phyloP scores from a whole-genome alignment of 805 yeast genomes.

The Starmerella stellata region DNA sequence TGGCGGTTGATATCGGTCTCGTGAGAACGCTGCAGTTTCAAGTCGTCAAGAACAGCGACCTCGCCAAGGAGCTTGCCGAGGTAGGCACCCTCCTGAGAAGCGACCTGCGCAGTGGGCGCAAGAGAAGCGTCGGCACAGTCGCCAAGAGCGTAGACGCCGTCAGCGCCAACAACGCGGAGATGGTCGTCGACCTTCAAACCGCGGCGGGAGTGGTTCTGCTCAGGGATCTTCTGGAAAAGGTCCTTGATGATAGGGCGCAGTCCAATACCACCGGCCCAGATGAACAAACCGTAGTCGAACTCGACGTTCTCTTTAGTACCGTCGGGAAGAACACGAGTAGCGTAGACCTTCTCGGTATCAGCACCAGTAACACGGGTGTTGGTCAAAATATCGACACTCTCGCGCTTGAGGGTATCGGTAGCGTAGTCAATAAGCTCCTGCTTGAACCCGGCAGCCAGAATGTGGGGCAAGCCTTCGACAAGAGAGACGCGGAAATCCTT shows the following conservation, averaged over 20 bases:
- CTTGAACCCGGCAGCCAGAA: slow-evolving; percentile 34
- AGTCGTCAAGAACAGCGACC: slow-evolving; percentile 23
- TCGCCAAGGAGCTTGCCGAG: slow-evolving; percentile 55
- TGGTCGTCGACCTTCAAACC: slow-evolving; percentile 76
- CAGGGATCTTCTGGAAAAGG: slow-evolving; percentile 47
- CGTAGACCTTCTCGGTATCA: slow-evolving; percentile 49
- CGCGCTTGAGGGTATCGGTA: slow-evolving; percentile 49
- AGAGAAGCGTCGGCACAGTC: slow-evolving; percentile 80
- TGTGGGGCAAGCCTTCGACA: slow-evolving; percentile 83
- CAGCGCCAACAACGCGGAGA: slow-evolving; percentile 64
- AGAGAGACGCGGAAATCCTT: slow-evolving; percentile 66
- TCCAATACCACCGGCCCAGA: slow-evolving; percentile 97
- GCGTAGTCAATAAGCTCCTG: slow-evolving; percentile 44
- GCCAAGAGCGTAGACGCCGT: slow-evolving; percentile 74
- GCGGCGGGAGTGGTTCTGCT: slow-evolving; percentile 56
- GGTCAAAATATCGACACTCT: slow-evolving; percentile 55
- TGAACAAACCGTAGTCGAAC: slow-evolving; percentile 79
- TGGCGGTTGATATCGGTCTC: slow-evolving; percentile 6
- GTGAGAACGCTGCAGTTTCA: slow-evolving; percentile 22
- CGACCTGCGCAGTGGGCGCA: slow-evolving; percentile 96
- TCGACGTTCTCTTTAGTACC: slow-evolving; percentile 44
- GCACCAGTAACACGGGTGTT: slow-evolving; percentile 83
- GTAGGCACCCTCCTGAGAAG: slow-evolving; percentile 80
- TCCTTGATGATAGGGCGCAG: slow-evolving; percentile 58
- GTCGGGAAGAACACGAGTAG: slow-evolving; percentile 45